Evolutionary conservation across 768 basidiomycete genomes (phyloP).

Genomic region (Hydnomerulius pinastri): DNA sequence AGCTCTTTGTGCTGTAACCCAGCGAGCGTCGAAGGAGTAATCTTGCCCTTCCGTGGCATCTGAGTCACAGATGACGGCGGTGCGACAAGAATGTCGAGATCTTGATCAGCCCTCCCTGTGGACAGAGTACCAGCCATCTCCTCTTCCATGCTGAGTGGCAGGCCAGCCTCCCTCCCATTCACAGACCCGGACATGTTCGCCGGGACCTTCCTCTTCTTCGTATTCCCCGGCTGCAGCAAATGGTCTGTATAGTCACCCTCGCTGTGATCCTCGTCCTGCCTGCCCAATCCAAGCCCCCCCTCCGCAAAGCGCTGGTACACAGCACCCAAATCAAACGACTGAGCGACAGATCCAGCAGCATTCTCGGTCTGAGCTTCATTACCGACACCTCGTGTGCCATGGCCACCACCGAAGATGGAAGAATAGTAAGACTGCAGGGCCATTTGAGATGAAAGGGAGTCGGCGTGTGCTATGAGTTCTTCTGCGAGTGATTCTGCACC

Average conservation of each 20-base stretch:
- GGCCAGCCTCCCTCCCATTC: slow-evolving; percentile 44
- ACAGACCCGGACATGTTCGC: slow-evolving; percentile 50
- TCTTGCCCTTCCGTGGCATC: slow-evolving; percentile 41
- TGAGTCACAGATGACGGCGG: slow-evolving; percentile 23
- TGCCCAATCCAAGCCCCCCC: slow-evolving; percentile 23
- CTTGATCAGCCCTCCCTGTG: slow-evolving; percentile 25
- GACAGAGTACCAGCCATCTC: slow-evolving; percentile 34
- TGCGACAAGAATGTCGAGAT: slow-evolving; percentile 21
- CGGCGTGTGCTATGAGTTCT: slow-evolving; percentile 58
- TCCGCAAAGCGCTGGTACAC: slow-evolving; percentile 28
- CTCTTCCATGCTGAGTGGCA: slow-evolving; percentile 45
- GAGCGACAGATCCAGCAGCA: slow-evolving; percentile 22
- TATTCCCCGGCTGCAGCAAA: slow-evolving; percentile 75
- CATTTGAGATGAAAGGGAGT: slow-evolving; percentile 58
- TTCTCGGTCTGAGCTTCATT: slow-evolving; percentile 19
- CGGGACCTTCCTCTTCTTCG: slow-evolving; percentile 88
- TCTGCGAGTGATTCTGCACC: slow-evolving; percentile 52
- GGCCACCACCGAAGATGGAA: slow-evolving; percentile 49
- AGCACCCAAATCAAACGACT: slow-evolving; percentile 28
- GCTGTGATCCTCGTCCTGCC: slow-evolving; percentile 53
- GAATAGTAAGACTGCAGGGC: slow-evolving; percentile 65
- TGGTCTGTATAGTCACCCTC: slow-evolving; percentile 71
- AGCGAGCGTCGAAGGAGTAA: slow-evolving; percentile 62
- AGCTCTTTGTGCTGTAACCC: slow-evolving; percentile 77
- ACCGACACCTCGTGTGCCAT: slow-evolving; percentile 37